Base-by-base conservation (phyloP, 2,329 filamentous ascomycete genomes). In the Alternaria alternata region DNA sequence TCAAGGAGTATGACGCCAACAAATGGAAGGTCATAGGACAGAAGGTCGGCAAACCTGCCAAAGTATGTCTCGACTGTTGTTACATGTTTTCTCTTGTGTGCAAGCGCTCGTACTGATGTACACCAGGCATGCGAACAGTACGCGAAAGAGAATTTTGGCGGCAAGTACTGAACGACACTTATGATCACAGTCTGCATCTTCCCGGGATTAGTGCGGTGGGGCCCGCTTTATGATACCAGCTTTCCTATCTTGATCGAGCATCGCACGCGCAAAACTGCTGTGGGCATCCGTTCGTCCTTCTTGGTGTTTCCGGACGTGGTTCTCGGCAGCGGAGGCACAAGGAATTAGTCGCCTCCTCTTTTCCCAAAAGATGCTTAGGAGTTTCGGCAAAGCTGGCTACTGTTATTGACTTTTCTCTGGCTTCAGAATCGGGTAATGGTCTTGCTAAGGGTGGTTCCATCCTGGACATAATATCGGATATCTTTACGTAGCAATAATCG, bases 1-100 rank as follows among this genome's bases (percentile, higher is more conserved):
- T 99, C 82, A 97, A 97, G 81, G 95, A 99, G 78, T 98, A 98
- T 81, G 95, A 99, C 78, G 91, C 93, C 76, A 97, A 96, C 80
- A 98, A 98, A 79, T 99, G 95, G 95, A 98, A 98, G 82, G 89
- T 90, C 26, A 98, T 98, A 75, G 95, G 95, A 36, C 90, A 92
- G 78, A 98, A 98, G 81, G 93, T 99, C 70, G 93, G 94, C 74
- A 99, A 99, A 82, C 95, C 95, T 49, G 95, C 95, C 70, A 99
- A 99, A 89, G 91, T 93, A 78, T 64, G 81, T 62, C 59, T 51
- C 54, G 46, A 24, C 20, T 52, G 55, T 62, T 62, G 32, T 49
- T 47, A 14, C 41, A 28, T 44, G 61, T 43, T 56, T 61, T 53
- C 41, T 26, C 3, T 36, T 36, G 18, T 24, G n/a, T 24, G 43